These are phyloP conservation scores for Bocquillonia castaneifolia DNA, from an alignment of 441 rosid genomes.

Conservation along the genomic window DNA sequence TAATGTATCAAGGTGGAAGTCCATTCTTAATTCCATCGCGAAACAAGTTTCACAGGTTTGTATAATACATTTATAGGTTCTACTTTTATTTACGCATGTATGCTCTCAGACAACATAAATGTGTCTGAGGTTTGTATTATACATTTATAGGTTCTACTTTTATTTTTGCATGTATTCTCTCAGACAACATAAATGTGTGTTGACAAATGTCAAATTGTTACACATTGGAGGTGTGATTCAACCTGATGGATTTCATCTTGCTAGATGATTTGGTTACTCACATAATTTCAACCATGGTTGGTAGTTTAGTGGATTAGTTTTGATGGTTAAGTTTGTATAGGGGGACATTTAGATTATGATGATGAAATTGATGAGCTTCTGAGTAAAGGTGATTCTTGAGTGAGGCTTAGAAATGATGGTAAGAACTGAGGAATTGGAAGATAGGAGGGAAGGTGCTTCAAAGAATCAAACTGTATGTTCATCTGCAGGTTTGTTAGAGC, in stretches of 20 bases:
- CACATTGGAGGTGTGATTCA: constrained; percentile 2
- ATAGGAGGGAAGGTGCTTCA: not conserved
- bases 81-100: not conserved
- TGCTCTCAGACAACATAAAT: not conserved
- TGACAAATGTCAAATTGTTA: too few relatives aligned
- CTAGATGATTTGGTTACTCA: not conserved
- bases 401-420: not conserved
- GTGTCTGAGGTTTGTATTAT: not conserved
- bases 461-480: not conserved
- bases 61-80: not conserved
- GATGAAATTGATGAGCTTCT: not conserved
- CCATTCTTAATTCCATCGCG: constrained; percentile 63
- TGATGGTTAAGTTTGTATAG: not conserved
- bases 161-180: not conserved
- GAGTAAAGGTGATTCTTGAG: not conserved
- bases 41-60: constrained; percentile 94
- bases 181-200: not conserved
- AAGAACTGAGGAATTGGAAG: not conserved
- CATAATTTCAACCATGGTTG: not conserved
- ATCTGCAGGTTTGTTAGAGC: not conserved
- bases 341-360: not conserved
- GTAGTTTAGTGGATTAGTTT: not conserved
- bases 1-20: constrained; percentile 64
- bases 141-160: not conserved
- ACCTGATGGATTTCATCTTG: not conserved